Conservation (phyloP, 108 stramenopile species). For the Cyclotella baltica region DNA sequence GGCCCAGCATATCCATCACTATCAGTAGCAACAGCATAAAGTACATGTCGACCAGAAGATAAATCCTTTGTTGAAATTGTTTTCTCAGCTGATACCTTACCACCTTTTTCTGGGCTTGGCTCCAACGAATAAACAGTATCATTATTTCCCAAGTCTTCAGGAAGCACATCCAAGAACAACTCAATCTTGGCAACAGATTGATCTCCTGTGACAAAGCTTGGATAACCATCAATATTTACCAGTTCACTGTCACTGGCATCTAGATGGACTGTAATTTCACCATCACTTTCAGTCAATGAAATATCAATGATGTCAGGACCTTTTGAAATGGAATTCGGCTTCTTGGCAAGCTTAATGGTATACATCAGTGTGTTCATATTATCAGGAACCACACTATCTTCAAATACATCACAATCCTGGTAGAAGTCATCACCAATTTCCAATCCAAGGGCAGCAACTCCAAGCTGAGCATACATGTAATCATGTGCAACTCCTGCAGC, state of each 20-base stretch:
- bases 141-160: constrained; percentile 28
- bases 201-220: constrained; percentile 31
- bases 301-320: constrained; percentile 57
- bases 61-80: constrained; percentile 9
- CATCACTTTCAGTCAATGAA: neutral
- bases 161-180: constrained; percentile 42
- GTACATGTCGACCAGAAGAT: constrained; percentile 29
- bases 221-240: constrained; percentile 33
- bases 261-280: constrained; percentile 24
- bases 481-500: constrained; percentile 50
- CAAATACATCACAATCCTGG: constrained; percentile 59
- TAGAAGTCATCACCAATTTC: constrained; percentile 63
- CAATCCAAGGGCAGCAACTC: constrained; percentile 57
- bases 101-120: constrained; percentile 1
- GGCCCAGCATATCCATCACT: constrained; percentile 53
- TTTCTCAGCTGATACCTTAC: constrained; percentile 15
- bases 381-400: constrained; percentile 28
- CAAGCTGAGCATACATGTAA: constrained; percentile 55
- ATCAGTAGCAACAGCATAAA: constrained; percentile 57
- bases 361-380: constrained; percentile 52
- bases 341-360: constrained; percentile 29
- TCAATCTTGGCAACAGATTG: constrained; percentile 29
- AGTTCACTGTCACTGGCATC: constrained; percentile 40
- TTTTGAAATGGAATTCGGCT: constrained; percentile 47
- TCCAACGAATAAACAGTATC: constrained; percentile 29